Base-by-base conservation (phyloP, 2,329 filamentous ascomycete genomes). In the Dendryphion nanum region DNA sequence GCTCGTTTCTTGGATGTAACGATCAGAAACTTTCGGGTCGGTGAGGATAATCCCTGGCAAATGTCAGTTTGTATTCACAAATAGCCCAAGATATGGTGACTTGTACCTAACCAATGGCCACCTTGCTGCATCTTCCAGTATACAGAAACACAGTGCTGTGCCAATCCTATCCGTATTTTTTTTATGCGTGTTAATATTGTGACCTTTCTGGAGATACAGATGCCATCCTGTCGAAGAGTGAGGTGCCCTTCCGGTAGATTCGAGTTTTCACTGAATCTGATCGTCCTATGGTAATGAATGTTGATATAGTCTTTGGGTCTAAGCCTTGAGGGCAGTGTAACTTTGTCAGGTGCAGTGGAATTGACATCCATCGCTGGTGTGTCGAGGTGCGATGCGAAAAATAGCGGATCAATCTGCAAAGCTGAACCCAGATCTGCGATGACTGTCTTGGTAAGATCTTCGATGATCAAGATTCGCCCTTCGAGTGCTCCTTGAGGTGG, bases 361-460 rank as follows among this genome's bases (percentile, higher is more conserved):
- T 34, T 39, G n/a, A 35, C 34, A 6, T 30, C 40, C 16, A 35
- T 41, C 10, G 40, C 37, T 6, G 35, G 15, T 8, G 40, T 42
- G 28, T 50, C 60, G 14, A 73, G 62, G 23, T 72, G 67, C 12
- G 61, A 61, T 8, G 68, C 50, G 50, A 71, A 73, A 50, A 74
- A 73, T 1, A 65, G 46, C 1, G 70, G 70, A 15, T 73, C 67
- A 16, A 73, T 58, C 30, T 70, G 63, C 13, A 68, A 64, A 23
- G 52, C 48, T 2, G 34, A 42, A 4, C 69, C 70, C 0, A 73
- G 54, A 1, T 47, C 28, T 41, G 72, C 68, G n/a, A 73, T 61
- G 1, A 72, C 51, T 14, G 70, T 61, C 4, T 64, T 54, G 2
- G 68, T 69, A 4, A 73, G 57, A 45, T 73, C 69, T 39, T 74